Evolutionary conservation across 2,329 filamentous ascomycete species (phyloP), one percentile per base, ranked within the genome.

Genomic region (Rhynchosporium secalis): DNA sequence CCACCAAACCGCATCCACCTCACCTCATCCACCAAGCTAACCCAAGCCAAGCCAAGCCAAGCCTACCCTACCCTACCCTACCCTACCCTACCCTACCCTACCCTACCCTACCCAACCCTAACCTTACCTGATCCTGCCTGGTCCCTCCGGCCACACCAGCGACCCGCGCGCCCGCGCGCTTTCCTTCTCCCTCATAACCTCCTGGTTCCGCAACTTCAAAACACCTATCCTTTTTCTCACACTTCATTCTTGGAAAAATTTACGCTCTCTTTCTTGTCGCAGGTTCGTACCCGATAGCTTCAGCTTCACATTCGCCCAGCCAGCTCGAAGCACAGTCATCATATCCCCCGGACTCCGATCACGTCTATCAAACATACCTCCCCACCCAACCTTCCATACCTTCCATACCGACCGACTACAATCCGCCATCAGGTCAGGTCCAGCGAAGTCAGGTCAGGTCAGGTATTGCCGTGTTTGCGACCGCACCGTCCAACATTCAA

Each of bases 231-330:
- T 20, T 20, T 20, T 1, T 20, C 20, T 20, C 70, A 57, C 69
- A 69, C 70, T 69, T 70, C 67, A 68, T 65, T 70, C 66, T 69
- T 69, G 56, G 60, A 62, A 55, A 55, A 20, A 20, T 71, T 66
- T 66, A 70, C 69, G 67, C 71, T 71, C 70, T 71, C 69, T 72
- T 71, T 72, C 70, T 71, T 71, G 70, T 72, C 71, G 71, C 71
- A 71, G 71, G 70, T 64, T 64, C 70, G 70, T 71, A 68, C 69
- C 69, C 70, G 65, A 71, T 69, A 69, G 67, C 68, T 70, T 69
- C 66, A 49, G 47, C 46, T 33, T 46, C 38, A 43, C 47, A 20
- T 20, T 20, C 20, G 20, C 20, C 63, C 36, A 31, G 33, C 63
- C 54, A 61, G 64, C 66, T 66, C 61, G 65, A 59, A 33, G 56